Conservation (phyloP, 768 basidiomycete genomes). For the Tulasnella sp. region DNA sequence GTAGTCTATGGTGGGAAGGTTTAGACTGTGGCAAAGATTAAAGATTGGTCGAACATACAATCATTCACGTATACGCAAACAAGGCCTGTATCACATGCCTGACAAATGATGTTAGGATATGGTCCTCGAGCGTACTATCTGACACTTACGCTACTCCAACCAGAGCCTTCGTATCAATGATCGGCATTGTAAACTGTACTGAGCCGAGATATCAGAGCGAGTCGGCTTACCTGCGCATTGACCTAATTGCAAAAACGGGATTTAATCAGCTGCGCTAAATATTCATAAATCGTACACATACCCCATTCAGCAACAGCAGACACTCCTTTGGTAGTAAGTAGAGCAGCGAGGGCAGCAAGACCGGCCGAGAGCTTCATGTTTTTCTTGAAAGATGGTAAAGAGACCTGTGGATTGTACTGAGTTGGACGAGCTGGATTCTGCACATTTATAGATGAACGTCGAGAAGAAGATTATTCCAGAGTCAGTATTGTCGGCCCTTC, state of each 20-base stretch:
- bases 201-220: not conserved
- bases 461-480: too few relatives aligned
- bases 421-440: too few relatives aligned
- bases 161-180: constrained; percentile 7
- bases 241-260: not conserved
- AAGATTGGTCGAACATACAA: constrained; percentile 22
- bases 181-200: not conserved
- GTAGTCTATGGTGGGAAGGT: not conserved
- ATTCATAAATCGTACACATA: not conserved
- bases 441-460: too few relatives aligned
- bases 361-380: constrained; percentile 9
- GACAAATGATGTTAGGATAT: too few relatives aligned
- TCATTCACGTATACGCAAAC: constrained; percentile 32
- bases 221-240: constrained; percentile 3
- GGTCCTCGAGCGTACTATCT: too few relatives aligned
- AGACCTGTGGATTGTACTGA: too few relatives aligned
- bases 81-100: constrained; percentile 34
- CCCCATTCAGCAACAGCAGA: constrained; percentile 11
- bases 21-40: too few relatives aligned
- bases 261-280: not conserved
- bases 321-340: constrained; percentile 1
- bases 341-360: constrained; percentile 7
- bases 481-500: too few relatives aligned
- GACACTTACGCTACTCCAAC: constrained; percentile 32
- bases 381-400: too few relatives aligned